Conservation (phyloP, 2,329 filamentous ascomycete species). For the Tolypocladium album region DNA sequence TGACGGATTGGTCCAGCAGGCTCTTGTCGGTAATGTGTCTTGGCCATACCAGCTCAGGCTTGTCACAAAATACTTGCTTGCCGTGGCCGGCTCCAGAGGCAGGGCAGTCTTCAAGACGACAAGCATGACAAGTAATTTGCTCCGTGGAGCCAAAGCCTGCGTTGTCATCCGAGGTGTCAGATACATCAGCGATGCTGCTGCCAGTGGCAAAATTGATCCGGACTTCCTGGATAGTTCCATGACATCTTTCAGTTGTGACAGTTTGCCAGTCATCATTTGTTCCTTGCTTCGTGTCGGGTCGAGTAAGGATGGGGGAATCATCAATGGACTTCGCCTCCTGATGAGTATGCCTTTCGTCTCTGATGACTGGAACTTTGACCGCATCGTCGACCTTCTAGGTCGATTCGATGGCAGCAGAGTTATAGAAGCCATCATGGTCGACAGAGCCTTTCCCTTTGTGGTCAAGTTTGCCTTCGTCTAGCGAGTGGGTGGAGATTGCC, state of each 20-base stretch:
- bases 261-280: constrained; percentile 25
- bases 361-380: constrained; percentile 23
- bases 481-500: neutral
- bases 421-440: constrained; percentile 20
- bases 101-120: neutral
- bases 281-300: constrained; percentile 6
- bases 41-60: neutral
- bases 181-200: constrained; percentile 35
- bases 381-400: constrained; percentile 29
- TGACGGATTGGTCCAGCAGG: constrained; percentile 8
- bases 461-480: neutral
- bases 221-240: constrained; percentile 10
- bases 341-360: constrained; percentile 1
- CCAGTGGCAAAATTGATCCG: constrained; percentile 18
- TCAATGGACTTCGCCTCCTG: neutral
- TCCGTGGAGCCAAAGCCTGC: neutral
- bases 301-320: constrained; percentile 3
- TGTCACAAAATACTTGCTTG: neutral
- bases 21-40: neutral
- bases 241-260: constrained; percentile 18
- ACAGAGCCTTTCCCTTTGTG: neutral
- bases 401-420: constrained; percentile 23
- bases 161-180: constrained; percentile 19
- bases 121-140: neutral
- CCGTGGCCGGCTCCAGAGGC: neutral